Conservation (phyloP, 1,139 yeast species). For the Hyphopichia pseudoburtonii region DNA sequence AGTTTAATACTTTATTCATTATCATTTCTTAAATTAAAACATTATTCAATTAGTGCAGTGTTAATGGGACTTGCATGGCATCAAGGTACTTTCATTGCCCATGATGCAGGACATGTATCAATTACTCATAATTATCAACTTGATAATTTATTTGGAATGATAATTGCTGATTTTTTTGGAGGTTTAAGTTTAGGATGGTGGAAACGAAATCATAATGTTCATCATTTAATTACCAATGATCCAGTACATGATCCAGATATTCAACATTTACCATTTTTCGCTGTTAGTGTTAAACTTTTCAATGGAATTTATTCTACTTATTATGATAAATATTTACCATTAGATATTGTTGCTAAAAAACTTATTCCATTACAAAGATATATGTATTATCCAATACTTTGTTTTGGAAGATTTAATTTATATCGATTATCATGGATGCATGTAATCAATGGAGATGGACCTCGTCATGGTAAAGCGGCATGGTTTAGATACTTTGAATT, state of each 20-base stretch:
- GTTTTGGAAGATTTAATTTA: slow-evolving; percentile 83
- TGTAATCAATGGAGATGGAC: slow-evolving; percentile 70
- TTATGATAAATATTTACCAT: slow-evolving; percentile 64
- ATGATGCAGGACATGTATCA: slow-evolving; percentile 85
- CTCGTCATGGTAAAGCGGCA: slow-evolving; percentile 77
- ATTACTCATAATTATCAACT: slow-evolving; percentile 77
- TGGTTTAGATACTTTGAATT: slow-evolving; percentile 83
- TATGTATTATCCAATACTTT: slow-evolving; percentile 73
- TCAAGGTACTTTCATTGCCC: slow-evolving; percentile 83
- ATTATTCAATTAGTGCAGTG: slow-evolving; percentile 59
- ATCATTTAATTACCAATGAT: slow-evolving; percentile 83
- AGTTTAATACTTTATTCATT: slow-evolving; percentile 53
- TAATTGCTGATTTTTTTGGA: slow-evolving; percentile 78
- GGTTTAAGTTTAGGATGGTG: slow-evolving; percentile 93
- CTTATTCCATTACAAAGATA: slow-evolving; percentile 66
- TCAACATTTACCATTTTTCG: slow-evolving; percentile 89
- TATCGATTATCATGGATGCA: slow-evolving; percentile 82
- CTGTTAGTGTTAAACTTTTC: slow-evolving; percentile 73
- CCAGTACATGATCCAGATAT: slow-evolving; percentile 94
- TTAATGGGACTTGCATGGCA: slow-evolving; percentile 83
- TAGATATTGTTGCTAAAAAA: slow-evolving; percentile 62
- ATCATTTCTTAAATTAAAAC: slow-evolving; percentile 45
- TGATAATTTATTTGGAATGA: slow-evolving; percentile 75
- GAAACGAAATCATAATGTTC: slow-evolving; percentile 91
- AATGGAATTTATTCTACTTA: slow-evolving; percentile 74